Base-by-base conservation (phyloP, 306 rosid species). In the Elaeagnus macrophylla region DNA sequence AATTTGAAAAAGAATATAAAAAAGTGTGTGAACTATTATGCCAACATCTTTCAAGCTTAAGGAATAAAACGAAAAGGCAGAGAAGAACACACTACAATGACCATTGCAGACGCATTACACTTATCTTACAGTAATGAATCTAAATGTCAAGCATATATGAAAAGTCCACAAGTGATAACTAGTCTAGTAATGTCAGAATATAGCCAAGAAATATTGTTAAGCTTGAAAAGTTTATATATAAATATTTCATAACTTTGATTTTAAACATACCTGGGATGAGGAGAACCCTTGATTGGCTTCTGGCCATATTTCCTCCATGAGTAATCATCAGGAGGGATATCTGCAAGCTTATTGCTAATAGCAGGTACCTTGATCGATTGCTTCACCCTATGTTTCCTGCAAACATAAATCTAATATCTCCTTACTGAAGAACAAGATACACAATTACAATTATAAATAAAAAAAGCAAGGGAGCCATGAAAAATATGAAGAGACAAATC, bases 271-370 rank as follows among this genome's bases (percentile, higher is more conserved):
- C 97, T 84, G 45, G 97, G 97, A 52, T 91, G 97, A 59, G 97
- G 97, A 51, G 97, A 91, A 41, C 97, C 97, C 83, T 91, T 91
- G 79, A 91, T 91, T 48, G 97, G 97, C 78, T 91, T 91, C 79
- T 91, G 97, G 53, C 97, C 97, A 2, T 91, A 91, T 66, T 91
- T 91, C 83, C 97, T 84, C 97, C 97, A 91, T 46, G 97, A 91
- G 67, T 78, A 91, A 77, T 91, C 96, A 80, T 91, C 97, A 6
- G 96, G 88, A 54, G 97, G 97, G 25, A 91, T 91, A 73, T 91
- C 97, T 4, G 97, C 96, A 58, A 91, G 95, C 63, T 91, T 91
- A 85, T 80, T 84, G 73, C 97, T 91, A 39, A 91, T 84, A 43
- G 97, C 97, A 58, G 97, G 95, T 51, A 91, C 97, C 79, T 91